Evolutionary conservation across 306 rosid genomes (phyloP).

Genomic region (Pyrus betulifolia): DNA sequence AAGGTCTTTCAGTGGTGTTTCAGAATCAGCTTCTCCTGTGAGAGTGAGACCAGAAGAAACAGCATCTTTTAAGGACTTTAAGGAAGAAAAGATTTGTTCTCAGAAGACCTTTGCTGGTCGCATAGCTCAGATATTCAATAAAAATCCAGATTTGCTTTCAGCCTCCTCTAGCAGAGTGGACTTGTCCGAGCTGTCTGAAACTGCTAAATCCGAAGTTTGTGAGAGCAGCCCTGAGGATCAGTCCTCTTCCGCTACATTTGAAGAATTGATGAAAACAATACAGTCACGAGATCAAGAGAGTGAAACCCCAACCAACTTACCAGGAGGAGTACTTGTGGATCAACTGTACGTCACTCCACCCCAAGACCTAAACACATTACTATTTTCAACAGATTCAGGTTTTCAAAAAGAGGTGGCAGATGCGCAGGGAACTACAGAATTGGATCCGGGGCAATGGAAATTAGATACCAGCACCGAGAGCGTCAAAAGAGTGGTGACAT

Average conservation of each 20-base stretch:
- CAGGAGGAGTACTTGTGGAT: slow-evolving; percentile 85
- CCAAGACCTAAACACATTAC: slow-evolving; percentile 51
- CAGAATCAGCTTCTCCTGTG: slow-evolving; percentile 48
- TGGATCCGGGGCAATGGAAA: slow-evolving; percentile 61
- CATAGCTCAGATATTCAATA: slow-evolving; percentile 66
- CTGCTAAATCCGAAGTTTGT: slow-evolving; percentile 24
- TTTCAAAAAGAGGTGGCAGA: slow-evolving; percentile 55
- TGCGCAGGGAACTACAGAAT: slow-evolving; percentile 60
- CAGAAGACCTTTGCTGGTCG: slow-evolving; percentile 69
- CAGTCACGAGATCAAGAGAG: slow-evolving; percentile 54
- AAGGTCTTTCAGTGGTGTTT: slow-evolving; percentile 26
- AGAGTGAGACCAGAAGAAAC: slow-evolving; percentile 48
- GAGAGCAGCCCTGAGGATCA: slow-evolving; percentile 54
- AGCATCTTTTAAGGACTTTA: slow-evolving; percentile 38
- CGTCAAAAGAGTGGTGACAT: slow-evolving; percentile 58
- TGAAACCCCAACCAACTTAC: slow-evolving; percentile 63
- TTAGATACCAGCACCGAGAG: slow-evolving; percentile 42
- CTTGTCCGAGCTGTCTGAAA: slow-evolving; percentile 41
- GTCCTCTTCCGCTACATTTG: slow-evolving; percentile 43
- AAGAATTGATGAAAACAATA: slow-evolving; percentile 47
- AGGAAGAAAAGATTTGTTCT: slow-evolving; percentile 46
- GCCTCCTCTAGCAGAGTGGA: slow-evolving; percentile 33
- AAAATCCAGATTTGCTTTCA: slow-evolving; percentile 40
- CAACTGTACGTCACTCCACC: slow-evolving; percentile 60
- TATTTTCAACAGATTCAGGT: slow-evolving; percentile 58